phyloP scores from a whole-genome alignment of 2,329 filamentous ascomycete species.

The Fusarium torulosum region DNA sequence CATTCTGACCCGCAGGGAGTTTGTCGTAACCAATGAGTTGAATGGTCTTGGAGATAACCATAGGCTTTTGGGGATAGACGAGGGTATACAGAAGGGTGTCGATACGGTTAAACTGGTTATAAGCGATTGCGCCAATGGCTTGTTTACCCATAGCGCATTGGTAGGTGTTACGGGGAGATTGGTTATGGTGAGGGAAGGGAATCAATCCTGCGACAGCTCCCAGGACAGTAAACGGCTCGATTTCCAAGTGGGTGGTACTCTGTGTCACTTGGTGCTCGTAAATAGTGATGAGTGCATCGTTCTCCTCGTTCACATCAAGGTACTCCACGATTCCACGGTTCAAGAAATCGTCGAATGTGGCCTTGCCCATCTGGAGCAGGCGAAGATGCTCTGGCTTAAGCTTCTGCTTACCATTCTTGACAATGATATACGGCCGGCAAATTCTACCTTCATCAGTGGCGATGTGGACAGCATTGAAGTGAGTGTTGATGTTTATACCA shows the following conservation, averaged over 20 bases:
- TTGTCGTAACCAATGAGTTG: constrained; percentile 98
- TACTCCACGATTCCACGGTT: constrained; percentile 93
- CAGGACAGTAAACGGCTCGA: constrained; percentile 96
- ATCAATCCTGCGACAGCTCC: constrained; percentile 96
- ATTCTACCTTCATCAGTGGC: constrained; percentile 98
- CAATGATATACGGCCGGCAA: constrained; percentile 94
- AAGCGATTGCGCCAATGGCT: constrained; percentile 97
- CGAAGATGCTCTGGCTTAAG: constrained; percentile 83
- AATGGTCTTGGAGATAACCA: constrained; percentile 97
- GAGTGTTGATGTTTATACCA: constrained; percentile 94
- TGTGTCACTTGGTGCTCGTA: constrained; percentile 87
- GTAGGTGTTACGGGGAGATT: constrained; percentile 98
- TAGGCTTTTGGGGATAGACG: constrained; percentile 96
- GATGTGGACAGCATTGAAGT: constrained; percentile 92
- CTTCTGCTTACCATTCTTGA: constrained; percentile 86
- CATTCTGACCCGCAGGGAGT: constrained; percentile 95
- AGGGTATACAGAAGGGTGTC: constrained; percentile 96
- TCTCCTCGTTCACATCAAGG: constrained; percentile 97
- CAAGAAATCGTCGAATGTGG: constrained; percentile 94
- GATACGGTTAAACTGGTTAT: constrained; percentile 97
- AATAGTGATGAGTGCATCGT: constrained; percentile 92
- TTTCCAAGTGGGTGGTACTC: constrained; percentile 93
- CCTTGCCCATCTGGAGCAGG: constrained; percentile 83
- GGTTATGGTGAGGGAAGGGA: constrained; percentile 98
- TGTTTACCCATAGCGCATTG: constrained; percentile 99